Percentiles rank a stretch among this genome's conserved stretches.
Evolutionary conservation across 2,329 filamentous ascomycete genomes (phyloP).

Genomic region (Thermothelomyces thermophilus): DNA sequence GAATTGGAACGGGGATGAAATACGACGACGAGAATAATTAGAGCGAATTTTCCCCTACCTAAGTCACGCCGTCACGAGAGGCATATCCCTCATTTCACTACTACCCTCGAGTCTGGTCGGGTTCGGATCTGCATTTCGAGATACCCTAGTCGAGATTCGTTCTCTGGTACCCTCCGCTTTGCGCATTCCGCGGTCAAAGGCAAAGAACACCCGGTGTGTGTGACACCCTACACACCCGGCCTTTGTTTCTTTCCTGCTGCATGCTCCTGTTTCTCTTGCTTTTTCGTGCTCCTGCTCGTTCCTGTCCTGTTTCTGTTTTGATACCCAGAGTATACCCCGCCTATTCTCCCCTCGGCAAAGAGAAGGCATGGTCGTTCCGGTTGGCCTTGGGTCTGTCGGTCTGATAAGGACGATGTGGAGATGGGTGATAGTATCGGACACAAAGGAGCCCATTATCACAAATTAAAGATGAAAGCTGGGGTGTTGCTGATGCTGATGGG

Average conservation of each 20-base stretch:
- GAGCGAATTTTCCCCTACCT: constrained; percentile 26
- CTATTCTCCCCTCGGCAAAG: constrained; percentile 23
- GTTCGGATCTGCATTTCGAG: constrained; percentile 52
- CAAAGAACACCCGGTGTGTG: constrained; percentile 1
- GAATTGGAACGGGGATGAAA: constrained; percentile 11
- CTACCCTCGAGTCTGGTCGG: constrained; percentile 34
- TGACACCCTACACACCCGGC: neutral
- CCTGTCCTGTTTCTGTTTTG: constrained; percentile 28
- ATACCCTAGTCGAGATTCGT: constrained; percentile 50
- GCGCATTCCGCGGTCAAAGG: neutral
- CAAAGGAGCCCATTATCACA: constrained; percentile 13
- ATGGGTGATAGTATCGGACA: constrained; percentile 3
- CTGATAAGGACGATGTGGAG: constrained; percentile 14
- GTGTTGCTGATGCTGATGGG: neutral
- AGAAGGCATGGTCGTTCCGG: constrained; percentile 23
- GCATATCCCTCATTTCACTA: constrained; percentile 13
- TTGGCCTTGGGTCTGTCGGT: constrained; percentile 19
- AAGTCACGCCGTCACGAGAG: constrained; percentile 14
- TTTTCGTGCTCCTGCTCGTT: constrained; percentile 23
- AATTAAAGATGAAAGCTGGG: constrained; percentile 6
- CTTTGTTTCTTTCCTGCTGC: constrained; percentile 6
- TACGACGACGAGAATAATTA: constrained; percentile 19
- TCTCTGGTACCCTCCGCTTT: constrained; percentile 27
- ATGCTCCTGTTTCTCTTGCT: constrained; percentile 21
- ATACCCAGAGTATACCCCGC: constrained; percentile 34